These are phyloP conservation scores for Pseudonitzschia delicatissima DNA, from an alignment of 108 stramenopile genomes.

Conservation along the genomic window DNA sequence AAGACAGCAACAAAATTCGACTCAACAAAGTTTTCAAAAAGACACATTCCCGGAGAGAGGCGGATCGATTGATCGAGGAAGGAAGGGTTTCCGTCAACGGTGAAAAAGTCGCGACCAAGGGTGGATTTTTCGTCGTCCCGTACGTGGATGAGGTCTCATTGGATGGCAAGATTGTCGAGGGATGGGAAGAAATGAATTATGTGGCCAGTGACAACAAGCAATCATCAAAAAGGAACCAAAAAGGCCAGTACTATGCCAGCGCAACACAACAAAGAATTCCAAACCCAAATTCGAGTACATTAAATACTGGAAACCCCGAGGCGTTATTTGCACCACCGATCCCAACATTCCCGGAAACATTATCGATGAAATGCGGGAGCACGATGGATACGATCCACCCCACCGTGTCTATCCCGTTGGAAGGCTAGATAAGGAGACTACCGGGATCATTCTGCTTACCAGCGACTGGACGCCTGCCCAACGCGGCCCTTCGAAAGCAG, in stretches of 20 bases:
- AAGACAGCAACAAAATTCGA: slow-evolving; percentile 28
- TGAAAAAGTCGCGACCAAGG: slow-evolving; percentile 28
- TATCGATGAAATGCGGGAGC: slow-evolving; percentile 37
- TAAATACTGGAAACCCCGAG: slow-evolving; percentile 81
- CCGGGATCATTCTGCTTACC: slow-evolving; percentile 68
- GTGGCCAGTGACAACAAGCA: background rate
- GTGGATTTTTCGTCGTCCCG: slow-evolving; percentile 47
- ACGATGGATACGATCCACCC: slow-evolving; percentile 40
- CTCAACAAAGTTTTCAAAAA: slow-evolving; percentile 82
- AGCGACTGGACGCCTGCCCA: slow-evolving; percentile 77
- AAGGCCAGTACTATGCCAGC: background rate
- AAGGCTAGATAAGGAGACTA: slow-evolving; percentile 73
- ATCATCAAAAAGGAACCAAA: slow-evolving; percentile 4
- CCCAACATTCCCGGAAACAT: slow-evolving; percentile 49
- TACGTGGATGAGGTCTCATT: slow-evolving; percentile 51
- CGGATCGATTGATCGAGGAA: slow-evolving; percentile 60
- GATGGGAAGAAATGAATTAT: slow-evolving; percentile 68
- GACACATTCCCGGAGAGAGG: slow-evolving; percentile 69
- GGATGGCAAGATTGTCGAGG: slow-evolving; percentile 53
- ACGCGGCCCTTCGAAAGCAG: slow-evolving; percentile 51
- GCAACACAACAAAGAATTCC: background rate
- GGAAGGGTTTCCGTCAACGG: slow-evolving; percentile 72
- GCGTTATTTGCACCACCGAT: slow-evolving; percentile 80
- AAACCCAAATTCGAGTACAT: slow-evolving; percentile 44
- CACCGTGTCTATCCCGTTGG: slow-evolving; percentile 82